Conservation (phyloP, 2,329 filamentous ascomycete genomes). For the Epichloe sibirici region DNA sequence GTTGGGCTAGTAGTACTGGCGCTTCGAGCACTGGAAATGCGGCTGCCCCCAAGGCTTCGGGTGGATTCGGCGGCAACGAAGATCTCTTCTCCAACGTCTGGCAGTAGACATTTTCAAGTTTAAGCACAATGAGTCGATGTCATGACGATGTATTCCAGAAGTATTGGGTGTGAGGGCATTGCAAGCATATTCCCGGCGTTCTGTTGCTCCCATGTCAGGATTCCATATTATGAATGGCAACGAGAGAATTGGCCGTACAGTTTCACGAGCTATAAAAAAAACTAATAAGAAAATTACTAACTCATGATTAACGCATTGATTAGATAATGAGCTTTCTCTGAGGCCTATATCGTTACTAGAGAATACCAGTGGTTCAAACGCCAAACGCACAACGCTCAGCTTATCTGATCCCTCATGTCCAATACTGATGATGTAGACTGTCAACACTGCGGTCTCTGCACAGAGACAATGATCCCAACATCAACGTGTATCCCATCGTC, state of each 20-base stretch:
- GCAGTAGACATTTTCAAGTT: conserved; percentile 40
- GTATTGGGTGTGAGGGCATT: conserved; percentile 3
- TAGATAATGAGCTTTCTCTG: not conserved
- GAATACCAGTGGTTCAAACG: not conserved
- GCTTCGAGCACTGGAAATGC: conserved; percentile 27
- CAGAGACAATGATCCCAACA: not conserved
- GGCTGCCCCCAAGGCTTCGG: conserved; percentile 39
- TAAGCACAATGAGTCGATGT: not conserved
- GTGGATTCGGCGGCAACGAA: conserved; percentile 56
- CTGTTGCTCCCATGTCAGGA: conserved; percentile 18
- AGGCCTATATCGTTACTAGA: not conserved
- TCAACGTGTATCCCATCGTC: not conserved
- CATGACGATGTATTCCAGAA: conserved; percentile 5
- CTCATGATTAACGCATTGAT: not conserved
- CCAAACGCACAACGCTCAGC: not conserved
- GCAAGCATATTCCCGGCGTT: conserved; percentile 20
- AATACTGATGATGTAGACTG: not conserved
- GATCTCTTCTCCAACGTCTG: conserved; percentile 95
- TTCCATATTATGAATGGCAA: conserved; percentile 17
- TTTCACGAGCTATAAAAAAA: not conserved
- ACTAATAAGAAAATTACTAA: not conserved
- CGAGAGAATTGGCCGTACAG: conserved; percentile 7
- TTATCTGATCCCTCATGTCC: not conserved
- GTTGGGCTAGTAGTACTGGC: conserved; percentile 67
- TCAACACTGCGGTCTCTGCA: not conserved